Evolutionary conservation across 257 asterid genomes (phyloP), one percentile per base, ranked within the genome.

Genomic region (Rehmannia glutinosa): DNA sequence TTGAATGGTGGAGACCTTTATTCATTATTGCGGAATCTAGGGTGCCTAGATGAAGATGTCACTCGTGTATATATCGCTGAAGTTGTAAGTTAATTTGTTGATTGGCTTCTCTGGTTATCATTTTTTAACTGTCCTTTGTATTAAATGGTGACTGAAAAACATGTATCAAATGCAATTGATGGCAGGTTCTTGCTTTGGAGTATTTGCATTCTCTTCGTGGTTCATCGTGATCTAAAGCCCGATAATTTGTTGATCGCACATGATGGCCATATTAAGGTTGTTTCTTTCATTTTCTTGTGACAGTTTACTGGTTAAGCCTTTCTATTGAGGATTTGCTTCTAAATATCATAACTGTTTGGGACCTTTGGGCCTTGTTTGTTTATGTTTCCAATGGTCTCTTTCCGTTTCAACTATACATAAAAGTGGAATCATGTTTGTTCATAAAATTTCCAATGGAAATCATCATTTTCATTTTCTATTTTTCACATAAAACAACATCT

Each of bases 211-310:
- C 99, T 24, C 72, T 87, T 57, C 91, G 95, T 94, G 80, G 99
- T 94, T 76, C 99, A 94, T 81, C 98, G 99, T 55, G 99, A 94
- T 84, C 80, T 94, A 71, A 94, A 94, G 88, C 99, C 99, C 30
- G 99, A 94, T 82, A 94, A 94, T 81, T 77, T 94, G 86, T 82
- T 94, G 84, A 94, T 94, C 73, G 99, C 99, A 3, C 98, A 94
- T 78, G 99, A 94, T 79, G 99, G 99, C 72, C 99, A 94, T 77
- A 82, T 94, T 73, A 94, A 94, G 99, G 99, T 94, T 69, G 69
- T 28, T 49, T 24, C 39, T 43, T 41, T 13, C 27, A 30, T 11
- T 61, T 3, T 56, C 24, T 59, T 69, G 6, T 63, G 30, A 27
- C 30, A 4, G 30, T 27, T 27, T 27, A 27, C 3, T 27, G 2